Evolutionary conservation across 129 eudicot genomes (phyloP).

Genomic region (Artemisia annua): DNA sequence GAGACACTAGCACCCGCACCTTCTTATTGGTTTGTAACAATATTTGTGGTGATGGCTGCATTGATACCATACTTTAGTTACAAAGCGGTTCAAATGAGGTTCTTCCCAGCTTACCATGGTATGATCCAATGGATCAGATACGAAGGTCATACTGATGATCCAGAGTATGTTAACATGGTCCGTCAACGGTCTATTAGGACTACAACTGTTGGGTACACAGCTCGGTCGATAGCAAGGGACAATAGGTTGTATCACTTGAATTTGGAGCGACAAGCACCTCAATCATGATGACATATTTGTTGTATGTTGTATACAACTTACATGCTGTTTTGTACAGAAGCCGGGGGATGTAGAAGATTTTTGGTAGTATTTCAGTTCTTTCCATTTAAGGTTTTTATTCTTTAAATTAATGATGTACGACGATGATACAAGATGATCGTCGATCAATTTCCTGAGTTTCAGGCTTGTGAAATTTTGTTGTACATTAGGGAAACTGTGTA

Average conservation of each 20-base stretch:
- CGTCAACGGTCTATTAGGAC: constrained; percentile 68
- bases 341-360: constrained; percentile 21
- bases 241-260: constrained; percentile 40
- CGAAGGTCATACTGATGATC: constrained; percentile 65
- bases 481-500: constrained; percentile 34
- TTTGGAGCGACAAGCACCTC: constrained; percentile 32
- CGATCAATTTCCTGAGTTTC: constrained; percentile 17
- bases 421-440: constrained; percentile 10
- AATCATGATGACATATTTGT: constrained; percentile 2
- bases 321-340: constrained; percentile 32
- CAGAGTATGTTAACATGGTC: constrained; percentile 59
- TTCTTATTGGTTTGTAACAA: constrained; percentile 64
- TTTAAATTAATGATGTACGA: constrained; percentile 9
- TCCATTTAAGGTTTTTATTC: constrained; percentile 8
- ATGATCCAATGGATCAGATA: constrained; percentile 83
- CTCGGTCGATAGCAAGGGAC: constrained; percentile 51
- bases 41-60: constrained; percentile 51
- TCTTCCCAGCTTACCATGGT: constrained; percentile 89
- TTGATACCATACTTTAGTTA: constrained; percentile 64
- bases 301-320: neutral
- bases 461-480: constrained; percentile 28
- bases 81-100: constrained; percentile 62
- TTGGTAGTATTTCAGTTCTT: constrained; percentile 4
- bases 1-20: constrained; percentile 75
- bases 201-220: constrained; percentile 75